Conservation (phyloP, 2,329 filamentous ascomycete species). For the Ramularia endophylla region DNA sequence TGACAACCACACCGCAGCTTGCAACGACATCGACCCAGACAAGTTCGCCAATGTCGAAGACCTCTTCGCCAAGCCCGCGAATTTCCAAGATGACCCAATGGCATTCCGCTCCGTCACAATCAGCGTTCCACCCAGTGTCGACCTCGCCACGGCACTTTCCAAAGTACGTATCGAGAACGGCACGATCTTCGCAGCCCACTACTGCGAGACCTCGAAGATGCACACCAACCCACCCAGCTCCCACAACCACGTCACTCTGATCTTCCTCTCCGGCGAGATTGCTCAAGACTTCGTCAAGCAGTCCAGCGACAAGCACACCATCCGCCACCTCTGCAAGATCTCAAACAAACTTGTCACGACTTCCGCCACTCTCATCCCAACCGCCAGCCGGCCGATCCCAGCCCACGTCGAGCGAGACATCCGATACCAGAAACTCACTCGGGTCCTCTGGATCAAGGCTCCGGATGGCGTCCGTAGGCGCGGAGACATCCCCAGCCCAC, state of each 20-base stretch:
- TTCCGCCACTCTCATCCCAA: slow-evolving; percentile 5
- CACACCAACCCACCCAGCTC: slow-evolving; percentile 13
- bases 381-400: slow-evolving; percentile 7
- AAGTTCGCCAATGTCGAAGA: background rate
- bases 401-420: slow-evolving; percentile 1
- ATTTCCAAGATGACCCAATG: background rate
- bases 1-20: background rate
- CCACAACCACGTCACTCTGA: slow-evolving; percentile 17
- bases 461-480: background rate
- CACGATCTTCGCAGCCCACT: slow-evolving; percentile 14
- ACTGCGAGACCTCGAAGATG: slow-evolving; percentile 16
- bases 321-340: slow-evolving; percentile 3
- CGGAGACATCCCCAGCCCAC: background rate
- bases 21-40: slow-evolving; percentile 1
- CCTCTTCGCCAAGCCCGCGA: slow-evolving; percentile 8
- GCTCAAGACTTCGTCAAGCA: slow-evolving; percentile 12
- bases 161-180: slow-evolving; percentile 11
- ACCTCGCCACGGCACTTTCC: slow-evolving; percentile 19
- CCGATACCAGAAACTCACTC: slow-evolving; percentile 3
- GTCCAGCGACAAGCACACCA: slow-evolving; percentile 5
- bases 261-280: slow-evolving; percentile 14
- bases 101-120: slow-evolving; percentile 19
- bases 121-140: slow-evolving; percentile 15
- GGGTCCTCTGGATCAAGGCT: slow-evolving; percentile 9
- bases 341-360: slow-evolving; percentile 4